Percentiles rank a stretch among this genome's conserved stretches.
Conservation (phyloP, 768 basidiomycete genomes). For the Epithele typhae region DNA sequence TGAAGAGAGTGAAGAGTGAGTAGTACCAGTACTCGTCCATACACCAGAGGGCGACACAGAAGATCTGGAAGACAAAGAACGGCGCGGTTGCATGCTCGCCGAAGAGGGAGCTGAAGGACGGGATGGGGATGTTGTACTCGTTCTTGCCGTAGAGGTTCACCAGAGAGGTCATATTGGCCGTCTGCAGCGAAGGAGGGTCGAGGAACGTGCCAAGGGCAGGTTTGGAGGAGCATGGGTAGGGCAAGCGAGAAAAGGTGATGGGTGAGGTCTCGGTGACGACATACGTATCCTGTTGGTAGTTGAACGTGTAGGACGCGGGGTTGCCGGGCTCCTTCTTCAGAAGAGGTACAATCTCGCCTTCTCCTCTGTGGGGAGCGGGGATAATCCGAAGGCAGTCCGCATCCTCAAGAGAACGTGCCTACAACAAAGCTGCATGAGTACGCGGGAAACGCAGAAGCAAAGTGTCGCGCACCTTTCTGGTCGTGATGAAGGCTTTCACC, state of each 20-base stretch:
- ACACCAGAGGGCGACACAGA: conserved; percentile 97
- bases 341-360: conserved; percentile 84
- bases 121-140: conserved; percentile 96
- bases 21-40: conserved; percentile 99
- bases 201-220: conserved; percentile 69
- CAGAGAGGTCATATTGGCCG: conserved; percentile 45
- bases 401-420: conserved; percentile 61
- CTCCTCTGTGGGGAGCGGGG: conserved; percentile 76
- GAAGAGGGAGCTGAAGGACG: conserved; percentile 89
- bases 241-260: conserved; percentile 68
- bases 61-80: conserved; percentile 99
- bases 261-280: conserved; percentile 56
- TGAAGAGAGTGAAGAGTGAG: conserved; percentile 95
- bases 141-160: conserved; percentile 81
- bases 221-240: conserved; percentile 77
- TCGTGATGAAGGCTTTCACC: conserved; percentile 78
- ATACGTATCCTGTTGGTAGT: conserved; percentile 94
- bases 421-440: not conserved
- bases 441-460: not conserved
- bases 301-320: conserved; percentile 74
- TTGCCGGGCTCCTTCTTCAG: conserved; percentile 57
- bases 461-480: conserved; percentile 52
- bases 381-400: conserved; percentile 82
- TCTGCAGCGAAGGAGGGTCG: conserved; percentile 50
- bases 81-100: conserved; percentile 96